Conservation (phyloP, 2,329 filamentous ascomycete genomes). For the Cylindrodendrum hubeiense region DNA sequence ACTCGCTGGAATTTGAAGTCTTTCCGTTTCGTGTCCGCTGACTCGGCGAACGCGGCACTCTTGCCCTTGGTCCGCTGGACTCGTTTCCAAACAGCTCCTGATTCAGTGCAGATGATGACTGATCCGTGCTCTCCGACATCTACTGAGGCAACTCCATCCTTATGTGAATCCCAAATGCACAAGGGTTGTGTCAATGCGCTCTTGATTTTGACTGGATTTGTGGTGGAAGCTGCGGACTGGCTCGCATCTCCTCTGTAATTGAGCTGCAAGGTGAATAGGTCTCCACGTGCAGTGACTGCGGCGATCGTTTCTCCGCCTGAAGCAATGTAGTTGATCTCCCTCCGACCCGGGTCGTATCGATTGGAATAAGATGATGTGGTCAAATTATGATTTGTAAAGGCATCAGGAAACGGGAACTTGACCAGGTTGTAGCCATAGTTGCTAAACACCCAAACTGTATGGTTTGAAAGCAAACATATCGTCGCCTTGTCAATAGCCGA, state of each 20-base stretch:
- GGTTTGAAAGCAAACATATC: constrained; percentile 84
- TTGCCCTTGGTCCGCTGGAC: constrained; percentile 87
- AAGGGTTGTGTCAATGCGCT: constrained; percentile 83
- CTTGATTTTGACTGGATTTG: constrained; percentile 91
- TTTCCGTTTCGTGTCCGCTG: constrained; percentile 74
- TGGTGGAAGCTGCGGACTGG: constrained; percentile 78
- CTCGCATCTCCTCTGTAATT: constrained; percentile 75
- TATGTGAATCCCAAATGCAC: constrained; percentile 90
- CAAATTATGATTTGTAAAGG: constrained; percentile 77
- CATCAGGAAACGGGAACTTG: constrained; percentile 80
- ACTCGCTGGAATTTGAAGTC: constrained; percentile 97
- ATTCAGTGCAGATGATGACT: constrained; percentile 92
- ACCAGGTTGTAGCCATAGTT: constrained; percentile 97
- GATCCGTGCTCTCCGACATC: constrained; percentile 93
- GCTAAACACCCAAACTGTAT: constrained; percentile 92
- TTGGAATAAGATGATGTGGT: constrained; percentile 66
- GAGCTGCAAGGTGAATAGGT: constrained; percentile 87
- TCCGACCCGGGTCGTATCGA: constrained; percentile 73
- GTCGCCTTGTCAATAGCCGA: constrained; percentile 93
- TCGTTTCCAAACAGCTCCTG: constrained; percentile 92
- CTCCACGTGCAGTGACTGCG: constrained; percentile 84
- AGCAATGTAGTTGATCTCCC: constrained; percentile 79
- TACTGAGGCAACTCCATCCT: constrained; percentile 87
- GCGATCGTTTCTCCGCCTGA: constrained; percentile 93
- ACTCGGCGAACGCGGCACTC: constrained; percentile 63